phyloP scores from a whole-genome alignment of 2,329 filamentous ascomycete genomes.

The Aspergillus costaricaensis region DNA sequence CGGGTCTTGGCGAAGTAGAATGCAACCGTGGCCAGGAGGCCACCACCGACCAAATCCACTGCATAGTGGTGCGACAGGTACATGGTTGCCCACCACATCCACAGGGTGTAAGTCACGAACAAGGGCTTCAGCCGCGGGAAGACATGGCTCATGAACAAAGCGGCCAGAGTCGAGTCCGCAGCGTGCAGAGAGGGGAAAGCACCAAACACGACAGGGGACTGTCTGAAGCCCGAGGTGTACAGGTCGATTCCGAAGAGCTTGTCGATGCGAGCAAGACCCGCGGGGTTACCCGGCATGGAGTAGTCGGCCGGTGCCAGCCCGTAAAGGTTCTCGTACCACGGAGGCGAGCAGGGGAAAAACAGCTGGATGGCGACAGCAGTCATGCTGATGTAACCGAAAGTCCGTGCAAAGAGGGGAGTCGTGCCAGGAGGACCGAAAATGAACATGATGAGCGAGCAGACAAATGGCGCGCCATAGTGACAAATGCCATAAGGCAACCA shows the following conservation, averaged over 20 bases:
- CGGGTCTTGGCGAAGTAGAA: conserved; percentile 81
- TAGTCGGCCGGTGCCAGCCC: conserved; percentile 90
- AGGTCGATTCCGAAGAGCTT: conserved; percentile 86
- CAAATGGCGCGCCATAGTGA: conserved; percentile 82
- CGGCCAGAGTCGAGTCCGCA: conserved; percentile 83
- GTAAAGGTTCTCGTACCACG: conserved; percentile 95
- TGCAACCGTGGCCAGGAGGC: conserved; percentile 71
- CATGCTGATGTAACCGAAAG: conserved; percentile 92
- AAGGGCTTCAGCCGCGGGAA: conserved; percentile 81
- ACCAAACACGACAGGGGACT: conserved; percentile 88
- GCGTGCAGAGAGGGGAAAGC: conserved; percentile 94
- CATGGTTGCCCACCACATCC: conserved; percentile 99
- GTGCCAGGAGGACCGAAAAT: conserved; percentile 85
- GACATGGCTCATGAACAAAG: conserved; percentile 87
- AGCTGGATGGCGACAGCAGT: conserved; percentile 85
- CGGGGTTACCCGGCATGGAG: conserved; percentile 84
- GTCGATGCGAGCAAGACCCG: conserved; percentile 85
- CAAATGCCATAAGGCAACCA: conserved; percentile 92
- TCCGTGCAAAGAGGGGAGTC: conserved; percentile 77
- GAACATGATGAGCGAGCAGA: conserved; percentile 79
- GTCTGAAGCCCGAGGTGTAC: conserved; percentile 89
- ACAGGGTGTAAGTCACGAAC: conserved; percentile 81
- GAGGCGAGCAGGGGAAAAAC: conserved; percentile 88
- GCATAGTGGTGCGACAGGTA: conserved; percentile 97
- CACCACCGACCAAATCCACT: conserved; percentile 85